phyloP scores from a whole-genome alignment of 2,329 filamentous ascomycete genomes.

The Microsporum ferrugineum region DNA sequence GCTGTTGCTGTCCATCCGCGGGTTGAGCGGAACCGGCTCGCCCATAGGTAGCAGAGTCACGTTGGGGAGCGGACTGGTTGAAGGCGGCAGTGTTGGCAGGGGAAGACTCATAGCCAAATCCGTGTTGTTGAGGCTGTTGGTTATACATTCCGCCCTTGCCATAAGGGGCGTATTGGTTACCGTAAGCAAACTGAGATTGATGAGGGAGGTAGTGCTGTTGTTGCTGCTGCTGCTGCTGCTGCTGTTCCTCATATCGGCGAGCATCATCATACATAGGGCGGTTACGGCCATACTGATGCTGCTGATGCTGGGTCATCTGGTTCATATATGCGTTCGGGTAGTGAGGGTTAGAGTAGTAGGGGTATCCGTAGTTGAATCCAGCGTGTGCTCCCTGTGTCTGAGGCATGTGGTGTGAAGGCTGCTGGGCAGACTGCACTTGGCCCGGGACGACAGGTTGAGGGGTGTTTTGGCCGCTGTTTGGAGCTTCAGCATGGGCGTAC shows the following conservation, averaged over 20 bases:
- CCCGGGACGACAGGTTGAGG: slow-evolving; percentile 62
- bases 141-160: slow-evolving; percentile 52
- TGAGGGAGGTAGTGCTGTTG: slow-evolving; percentile 34
- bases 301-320: slow-evolving; percentile 33
- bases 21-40: slow-evolving; percentile 48
- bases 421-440: slow-evolving; percentile 44
- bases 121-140: slow-evolving; percentile 49
- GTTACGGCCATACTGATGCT: slow-evolving; percentile 36
- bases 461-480: slow-evolving; percentile 81
- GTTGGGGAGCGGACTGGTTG: slow-evolving; percentile 33
- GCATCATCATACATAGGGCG: slow-evolving; percentile 41
- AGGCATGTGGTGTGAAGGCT: slow-evolving; percentile 43
- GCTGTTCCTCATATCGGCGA: slow-evolving; percentile 36
- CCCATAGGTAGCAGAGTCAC: slow-evolving; percentile 46
- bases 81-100: slow-evolving; percentile 47
- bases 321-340: slow-evolving; percentile 51
- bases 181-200: slow-evolving; percentile 44
- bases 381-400: slow-evolving; percentile 41
- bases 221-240: neutral
- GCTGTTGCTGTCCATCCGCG: slow-evolving; percentile 42
- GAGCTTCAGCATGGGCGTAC: slow-evolving; percentile 52
- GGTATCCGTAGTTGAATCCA: slow-evolving; percentile 50
- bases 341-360: slow-evolving; percentile 51
- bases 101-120: slow-evolving; percentile 54
- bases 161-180: slow-evolving; percentile 42